Percentiles rank a stretch among this genome's conserved stretches.
Conservation (phyloP, 2,329 filamentous ascomycete genomes). For the Colletotrichum sp. region DNA sequence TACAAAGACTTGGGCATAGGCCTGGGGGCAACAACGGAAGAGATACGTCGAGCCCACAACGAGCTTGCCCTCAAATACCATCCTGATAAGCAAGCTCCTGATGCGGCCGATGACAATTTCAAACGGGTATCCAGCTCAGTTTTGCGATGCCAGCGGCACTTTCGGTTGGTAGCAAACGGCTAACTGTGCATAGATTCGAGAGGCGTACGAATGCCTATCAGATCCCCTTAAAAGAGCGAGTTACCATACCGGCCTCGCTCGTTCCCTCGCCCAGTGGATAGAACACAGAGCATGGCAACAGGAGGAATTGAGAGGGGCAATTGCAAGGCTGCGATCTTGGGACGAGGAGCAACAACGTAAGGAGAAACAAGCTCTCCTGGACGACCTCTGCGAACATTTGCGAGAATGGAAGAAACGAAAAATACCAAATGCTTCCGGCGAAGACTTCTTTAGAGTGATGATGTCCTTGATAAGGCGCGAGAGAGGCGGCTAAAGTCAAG, state of each 20-base stretch:
- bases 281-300: neutral
- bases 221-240: neutral
- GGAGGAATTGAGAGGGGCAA: neutral
- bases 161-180: fast-evolving
- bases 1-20: neutral
- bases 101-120: neutral
- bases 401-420: neutral
- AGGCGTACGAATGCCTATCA: neutral
- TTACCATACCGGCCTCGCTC: neutral
- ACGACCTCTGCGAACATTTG: neutral
- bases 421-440: neutral
- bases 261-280: neutral
- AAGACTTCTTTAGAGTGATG: fast-evolving
- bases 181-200: neutral
- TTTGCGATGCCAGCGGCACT: neutral
- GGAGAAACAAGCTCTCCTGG: fast-evolving
- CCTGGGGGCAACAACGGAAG: neutral
- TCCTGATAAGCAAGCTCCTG: neutral
- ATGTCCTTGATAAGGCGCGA: neutral
- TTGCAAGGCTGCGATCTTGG: neutral
- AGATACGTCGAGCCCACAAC: neutral
- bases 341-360: fast-evolving
- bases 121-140: neutral
- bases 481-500: neutral
- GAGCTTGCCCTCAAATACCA: neutral